Evolutionary conservation across 352 stramenopile species (phyloP).

Genomic region (Pythium dissotocum): DNA sequence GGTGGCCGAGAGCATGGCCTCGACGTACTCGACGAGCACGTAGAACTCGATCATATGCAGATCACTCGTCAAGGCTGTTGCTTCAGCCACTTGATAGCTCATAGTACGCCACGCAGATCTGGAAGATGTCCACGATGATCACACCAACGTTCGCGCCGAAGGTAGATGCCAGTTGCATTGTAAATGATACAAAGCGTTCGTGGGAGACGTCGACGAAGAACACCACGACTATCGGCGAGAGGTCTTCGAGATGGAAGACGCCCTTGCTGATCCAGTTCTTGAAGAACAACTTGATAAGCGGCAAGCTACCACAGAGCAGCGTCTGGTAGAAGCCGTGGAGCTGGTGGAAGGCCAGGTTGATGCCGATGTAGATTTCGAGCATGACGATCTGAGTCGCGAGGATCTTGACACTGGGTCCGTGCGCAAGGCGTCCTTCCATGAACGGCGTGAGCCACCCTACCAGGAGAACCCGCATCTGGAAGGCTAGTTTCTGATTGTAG

Average conservation of each 20-base stretch:
- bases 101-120: neutral
- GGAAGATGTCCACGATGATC: neutral
- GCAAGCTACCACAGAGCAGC: neutral
- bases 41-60: neutral
- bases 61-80: too few relatives aligned
- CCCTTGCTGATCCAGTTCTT: neutral
- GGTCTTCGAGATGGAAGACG: neutral
- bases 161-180: neutral
- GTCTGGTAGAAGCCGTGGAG: neutral
- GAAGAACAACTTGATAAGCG: neutral
- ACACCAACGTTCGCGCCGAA: neutral
- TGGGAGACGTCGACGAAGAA: too few relatives aligned
- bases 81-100: neutral
- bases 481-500: neutral
- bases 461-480: neutral
- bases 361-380: neutral
- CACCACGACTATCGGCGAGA: too few relatives aligned
- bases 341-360: neutral
- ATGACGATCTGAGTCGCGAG: neutral
- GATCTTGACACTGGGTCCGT: neutral
- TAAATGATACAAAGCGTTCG: neutral
- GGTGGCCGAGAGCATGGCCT: neutral
- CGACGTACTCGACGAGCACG: neutral
- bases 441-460: neutral
- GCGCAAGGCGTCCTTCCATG: neutral